Percentiles rank a stretch among this genome's conserved stretches.
Conservation (phyloP, 805 yeast genomes). For the Sungouiozyma intestinalis region DNA sequence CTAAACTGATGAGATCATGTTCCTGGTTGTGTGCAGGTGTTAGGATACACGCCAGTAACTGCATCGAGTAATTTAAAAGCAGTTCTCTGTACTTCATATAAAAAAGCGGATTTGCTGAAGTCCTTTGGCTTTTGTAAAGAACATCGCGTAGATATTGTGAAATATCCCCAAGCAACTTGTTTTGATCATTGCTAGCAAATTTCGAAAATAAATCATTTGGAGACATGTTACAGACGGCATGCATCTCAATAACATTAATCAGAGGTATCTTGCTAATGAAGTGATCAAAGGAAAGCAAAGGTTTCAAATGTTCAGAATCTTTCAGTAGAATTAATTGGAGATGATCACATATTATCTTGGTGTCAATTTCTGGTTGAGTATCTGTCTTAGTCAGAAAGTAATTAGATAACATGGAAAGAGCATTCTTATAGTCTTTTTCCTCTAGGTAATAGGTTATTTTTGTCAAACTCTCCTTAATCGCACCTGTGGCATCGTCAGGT, state of each 20-base stretch:
- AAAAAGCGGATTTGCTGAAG: slow-evolving; percentile 9
- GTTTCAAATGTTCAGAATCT: slow-evolving; percentile 24
- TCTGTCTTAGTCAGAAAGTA: neutral
- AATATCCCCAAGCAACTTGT: slow-evolving; percentile 1
- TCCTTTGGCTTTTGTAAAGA: slow-evolving; percentile 8
- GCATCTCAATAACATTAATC: slow-evolving; percentile 21
- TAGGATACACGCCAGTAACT: slow-evolving; percentile 5
- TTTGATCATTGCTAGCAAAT: slow-evolving; percentile 11
- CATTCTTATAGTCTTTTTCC: neutral
- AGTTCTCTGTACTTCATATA: slow-evolving; percentile 22
- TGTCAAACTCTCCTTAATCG: neutral
- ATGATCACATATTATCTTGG: neutral
- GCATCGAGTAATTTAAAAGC: slow-evolving; percentile 20
- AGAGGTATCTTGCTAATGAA: slow-evolving; percentile 25
- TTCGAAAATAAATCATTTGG: slow-evolving; percentile 10
- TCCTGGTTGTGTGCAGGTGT: neutral
- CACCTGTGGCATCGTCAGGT: neutral
- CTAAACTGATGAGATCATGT: slow-evolving; percentile 1
- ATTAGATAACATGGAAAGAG: neutral
- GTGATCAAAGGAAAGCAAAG: slow-evolving; percentile 16
- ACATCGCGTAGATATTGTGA: slow-evolving; percentile 11
- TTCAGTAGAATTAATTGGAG: slow-evolving; percentile 18
- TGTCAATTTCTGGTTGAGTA: neutral
- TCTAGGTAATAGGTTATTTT: neutral
- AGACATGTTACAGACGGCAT: slow-evolving; percentile 22